These are phyloP conservation scores for Limonomyces culmigenus DNA, from an alignment of 1,284 basidiomycete species.

Conservation along the genomic window DNA sequence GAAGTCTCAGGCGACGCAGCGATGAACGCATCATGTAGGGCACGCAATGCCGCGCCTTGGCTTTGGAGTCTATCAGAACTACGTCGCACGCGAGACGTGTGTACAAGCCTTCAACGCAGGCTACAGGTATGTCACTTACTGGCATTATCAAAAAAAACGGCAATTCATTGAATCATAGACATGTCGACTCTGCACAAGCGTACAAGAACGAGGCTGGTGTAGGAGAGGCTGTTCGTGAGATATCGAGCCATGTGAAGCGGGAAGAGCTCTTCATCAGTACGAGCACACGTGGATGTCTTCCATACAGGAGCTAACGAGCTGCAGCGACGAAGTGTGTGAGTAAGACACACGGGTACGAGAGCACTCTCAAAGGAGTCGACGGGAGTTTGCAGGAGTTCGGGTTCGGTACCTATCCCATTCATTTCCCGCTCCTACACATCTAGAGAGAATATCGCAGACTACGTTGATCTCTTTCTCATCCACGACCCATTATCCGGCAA, in stretches of 20 bases:
- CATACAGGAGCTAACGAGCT: constrained; percentile 7
- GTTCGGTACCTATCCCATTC: too few species aligned
- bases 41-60: constrained; percentile 24
- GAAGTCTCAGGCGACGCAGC: too few species aligned
- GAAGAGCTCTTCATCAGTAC: constrained; percentile 16
- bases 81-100: constrained; percentile 16
- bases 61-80: constrained; percentile 26
- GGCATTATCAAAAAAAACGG: not conserved
- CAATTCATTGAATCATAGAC: constrained; percentile 7
- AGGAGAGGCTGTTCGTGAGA: constrained; percentile 12
- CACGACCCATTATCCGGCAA: constrained; percentile 24
- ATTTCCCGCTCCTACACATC: too few species aligned
- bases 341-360: constrained; percentile 17
- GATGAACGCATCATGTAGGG: too few species aligned
- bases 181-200: constrained; percentile 19
- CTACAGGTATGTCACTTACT: constrained; percentile 19
- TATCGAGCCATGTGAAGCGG: constrained; percentile 10
- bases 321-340: constrained; percentile 23
- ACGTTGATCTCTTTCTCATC: not conserved
- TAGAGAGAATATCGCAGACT: too few species aligned
- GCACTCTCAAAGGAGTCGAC: constrained; percentile 17
- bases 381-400: constrained; percentile 21
- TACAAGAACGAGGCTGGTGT: constrained; percentile 25
- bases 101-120: constrained; percentile 21
- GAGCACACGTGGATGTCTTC: not conserved